These are phyloP conservation scores for Cubamyces sp. DNA, from an alignment of 768 basidiomycete genomes.

Conservation along the genomic window DNA sequence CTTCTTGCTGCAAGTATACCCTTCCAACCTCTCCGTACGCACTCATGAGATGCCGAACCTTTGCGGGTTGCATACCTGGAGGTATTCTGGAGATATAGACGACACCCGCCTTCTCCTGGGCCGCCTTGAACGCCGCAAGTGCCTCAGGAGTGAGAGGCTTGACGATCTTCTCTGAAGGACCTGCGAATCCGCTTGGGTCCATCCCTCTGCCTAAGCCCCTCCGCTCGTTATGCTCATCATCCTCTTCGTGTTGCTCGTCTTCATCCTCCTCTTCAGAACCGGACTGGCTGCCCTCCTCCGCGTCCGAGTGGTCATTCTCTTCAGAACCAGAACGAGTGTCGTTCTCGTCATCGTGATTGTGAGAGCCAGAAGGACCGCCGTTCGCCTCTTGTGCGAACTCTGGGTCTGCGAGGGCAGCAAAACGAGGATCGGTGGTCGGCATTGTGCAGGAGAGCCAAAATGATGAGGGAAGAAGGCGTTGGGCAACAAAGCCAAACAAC, in stretches of 20 bases:
- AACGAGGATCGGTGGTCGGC: constrained; percentile 29
- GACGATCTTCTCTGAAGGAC: constrained; percentile 58
- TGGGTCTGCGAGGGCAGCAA: constrained; percentile 26
- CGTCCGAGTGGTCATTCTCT: constrained; percentile 3
- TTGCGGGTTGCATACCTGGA: constrained; percentile 96
- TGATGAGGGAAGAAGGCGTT: constrained; percentile 11
- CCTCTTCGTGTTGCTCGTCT: constrained; percentile 33
- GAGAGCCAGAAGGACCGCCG: constrained; percentile 9
- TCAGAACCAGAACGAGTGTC: background rate
- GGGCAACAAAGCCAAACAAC: constrained; percentile 21
- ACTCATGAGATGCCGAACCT: constrained; percentile 92
- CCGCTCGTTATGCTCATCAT: constrained; percentile 30
- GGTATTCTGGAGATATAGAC: constrained; percentile 96
- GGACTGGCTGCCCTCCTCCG: constrained; percentile 1
- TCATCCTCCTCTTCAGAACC: constrained; percentile 28
- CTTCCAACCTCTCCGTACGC: constrained; percentile 88
- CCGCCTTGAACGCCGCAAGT: constrained; percentile 72
- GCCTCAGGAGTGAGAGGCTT: constrained; percentile 79
- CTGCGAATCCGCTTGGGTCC: constrained; percentile 62
- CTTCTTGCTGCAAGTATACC: constrained; percentile 93
- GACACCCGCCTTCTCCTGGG: constrained; percentile 79
- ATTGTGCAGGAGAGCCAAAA: background rate
- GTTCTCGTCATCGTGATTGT: constrained; percentile 1
- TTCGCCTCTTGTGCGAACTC: constrained; percentile 14
- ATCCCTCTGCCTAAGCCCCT: constrained; percentile 49